Percentiles rank a stretch among this genome's conserved stretches.
phyloP scores from a whole-genome alignment of 1,284 basidiomycete genomes.

The Abortiporus biennis region DNA sequence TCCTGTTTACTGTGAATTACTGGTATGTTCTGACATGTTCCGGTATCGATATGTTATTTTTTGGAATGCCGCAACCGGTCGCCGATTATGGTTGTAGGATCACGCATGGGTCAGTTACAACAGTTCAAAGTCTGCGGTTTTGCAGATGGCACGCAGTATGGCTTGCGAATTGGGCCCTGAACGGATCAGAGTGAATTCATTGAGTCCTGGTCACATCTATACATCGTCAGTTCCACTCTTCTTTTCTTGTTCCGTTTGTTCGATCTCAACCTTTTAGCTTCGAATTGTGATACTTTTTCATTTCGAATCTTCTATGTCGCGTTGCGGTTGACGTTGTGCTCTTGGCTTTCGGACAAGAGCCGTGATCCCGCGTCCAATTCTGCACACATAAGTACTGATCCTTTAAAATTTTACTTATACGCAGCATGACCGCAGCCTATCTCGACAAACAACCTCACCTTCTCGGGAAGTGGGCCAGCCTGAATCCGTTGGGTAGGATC shows the following conservation, averaged over 20 bases:
- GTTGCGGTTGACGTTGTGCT: neutral
- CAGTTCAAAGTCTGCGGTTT: constrained; percentile 74
- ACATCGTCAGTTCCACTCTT: constrained; percentile 45
- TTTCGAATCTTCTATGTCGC: too few species aligned
- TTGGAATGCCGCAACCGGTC: too few species aligned
- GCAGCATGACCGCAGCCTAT: constrained; percentile 74
- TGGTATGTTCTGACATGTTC: too few species aligned
- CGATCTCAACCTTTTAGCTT: neutral
- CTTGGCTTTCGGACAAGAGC: neutral
- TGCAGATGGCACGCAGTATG: constrained; percentile 81
- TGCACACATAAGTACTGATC: neutral
- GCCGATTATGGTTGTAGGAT: constrained; percentile 36
- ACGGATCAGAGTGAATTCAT: constrained; percentile 70
- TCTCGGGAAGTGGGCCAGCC: constrained; percentile 63
- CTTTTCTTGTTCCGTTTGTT: neutral
- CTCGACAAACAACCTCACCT: constrained; percentile 67
- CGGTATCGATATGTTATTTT: too few species aligned
- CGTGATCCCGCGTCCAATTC: neutral
- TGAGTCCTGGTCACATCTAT: constrained; percentile 73
- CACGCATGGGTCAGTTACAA: constrained; percentile 80
- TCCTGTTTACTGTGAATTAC: neutral
- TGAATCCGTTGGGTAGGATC: constrained; percentile 73
- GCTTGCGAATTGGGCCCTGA: constrained; percentile 75
- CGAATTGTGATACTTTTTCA: neutral
- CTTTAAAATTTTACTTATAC: neutral